These are phyloP conservation scores for Apostasia shenzhenica DNA, from an alignment of 106 monocot species.

Conservation along the genomic window DNA sequence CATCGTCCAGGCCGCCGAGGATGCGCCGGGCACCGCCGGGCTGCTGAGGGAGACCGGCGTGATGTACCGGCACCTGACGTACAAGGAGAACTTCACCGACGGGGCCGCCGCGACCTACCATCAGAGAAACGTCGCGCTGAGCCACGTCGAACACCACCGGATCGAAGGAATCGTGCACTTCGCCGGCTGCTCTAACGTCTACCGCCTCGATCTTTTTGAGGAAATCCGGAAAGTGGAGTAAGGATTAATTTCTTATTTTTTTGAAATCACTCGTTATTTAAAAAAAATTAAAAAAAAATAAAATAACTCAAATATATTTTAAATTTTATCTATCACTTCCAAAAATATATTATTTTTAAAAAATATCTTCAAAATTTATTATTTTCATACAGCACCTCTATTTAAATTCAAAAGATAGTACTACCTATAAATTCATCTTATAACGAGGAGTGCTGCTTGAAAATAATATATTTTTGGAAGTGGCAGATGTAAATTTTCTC, in stretches of 20 bases:
- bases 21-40: constrained; percentile 21
- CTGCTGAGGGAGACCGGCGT: constrained; percentile 37
- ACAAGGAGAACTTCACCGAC: constrained; percentile 20
- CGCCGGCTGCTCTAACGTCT: constrained; percentile 48
- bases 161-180: constrained; percentile 65
- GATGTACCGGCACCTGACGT: constrained; percentile 55
- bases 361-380: too few relatives aligned
- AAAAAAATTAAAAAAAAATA: too few relatives aligned
- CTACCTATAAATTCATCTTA: too few relatives aligned
- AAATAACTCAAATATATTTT: too few relatives aligned
- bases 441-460: too few relatives aligned
- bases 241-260: background rate
- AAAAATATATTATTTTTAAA: too few relatives aligned
- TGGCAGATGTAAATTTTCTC: too few relatives aligned
- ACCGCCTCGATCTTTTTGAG: constrained; percentile 51
- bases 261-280: background rate
- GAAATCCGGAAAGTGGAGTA: constrained; percentile 53
- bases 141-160: constrained; percentile 54
- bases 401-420: too few relatives aligned
- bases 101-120: constrained; percentile 31
- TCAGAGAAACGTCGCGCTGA: constrained; percentile 52
- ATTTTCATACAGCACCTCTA: too few relatives aligned
- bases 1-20: constrained; percentile 26
- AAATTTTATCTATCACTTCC: too few relatives aligned
- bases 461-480: too few relatives aligned